Base-by-base conservation (phyloP, 2,329 filamentous ascomycete species). In the Fusarium mundagurra region DNA sequence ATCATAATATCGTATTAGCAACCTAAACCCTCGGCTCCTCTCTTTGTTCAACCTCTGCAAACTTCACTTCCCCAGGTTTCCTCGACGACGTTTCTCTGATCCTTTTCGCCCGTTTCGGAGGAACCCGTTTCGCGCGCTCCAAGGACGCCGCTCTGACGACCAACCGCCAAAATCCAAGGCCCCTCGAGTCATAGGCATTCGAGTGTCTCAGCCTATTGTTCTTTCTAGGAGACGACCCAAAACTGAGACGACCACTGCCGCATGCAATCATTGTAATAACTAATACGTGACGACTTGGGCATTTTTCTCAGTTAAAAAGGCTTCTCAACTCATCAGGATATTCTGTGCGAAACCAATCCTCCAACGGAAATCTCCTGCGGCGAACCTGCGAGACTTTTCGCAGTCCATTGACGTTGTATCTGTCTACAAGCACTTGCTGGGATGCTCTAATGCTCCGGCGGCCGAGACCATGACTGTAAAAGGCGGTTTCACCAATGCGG, bases 401-500 rank as follows among this genome's bases (percentile, higher is more conserved):
- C 53, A 53, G 50, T 48, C 39, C 24, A 38, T 66, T 74, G 68
- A 75, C 68, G 72, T 74, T 48, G 61, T 63, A 69, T 75, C 66
- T 72, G 41, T 41, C 59, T 67, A 64, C 67, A 74, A 51, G 64
- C 71, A 72, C 66, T 74, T 76, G 76, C 76, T 78, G 76, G 73
- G 76, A 77, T 78, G 76, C 73, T 53, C 72, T 71, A 60, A 75
- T 70, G 64, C 72, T 73, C 61, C 64, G 58, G 62, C 58, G 65
- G 67, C 67, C 64, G 69, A 76, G 68, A 78, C 71, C 61, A 80
- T 80, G 79, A 79, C 74, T 61, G 71, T 77, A 75, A 66, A 77
- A 74, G 76, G 66, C 63, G 72, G 78, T 77, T 78, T 80, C 78
- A 77, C 76, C 63, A 71, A 63, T 73, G 72, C 73, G 77, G 78